These are phyloP conservation scores for Erysimum cheiri DNA, from an alignment of 441 rosid genomes.

Conservation along the genomic window DNA sequence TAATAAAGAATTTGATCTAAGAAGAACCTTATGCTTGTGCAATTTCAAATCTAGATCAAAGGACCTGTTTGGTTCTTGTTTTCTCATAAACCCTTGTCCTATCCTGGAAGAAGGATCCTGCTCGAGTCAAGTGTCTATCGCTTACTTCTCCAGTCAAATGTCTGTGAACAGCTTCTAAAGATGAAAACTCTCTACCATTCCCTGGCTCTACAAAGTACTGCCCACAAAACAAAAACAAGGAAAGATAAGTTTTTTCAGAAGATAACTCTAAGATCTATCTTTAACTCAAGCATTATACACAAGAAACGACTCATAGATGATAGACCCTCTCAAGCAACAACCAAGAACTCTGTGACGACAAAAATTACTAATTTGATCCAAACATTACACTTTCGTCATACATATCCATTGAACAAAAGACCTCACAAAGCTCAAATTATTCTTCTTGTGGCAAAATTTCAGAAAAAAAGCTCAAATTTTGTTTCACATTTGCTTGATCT, in stretches of 20 bases:
- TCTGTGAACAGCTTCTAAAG: constrained; percentile 49
- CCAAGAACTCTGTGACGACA: constrained; percentile 7
- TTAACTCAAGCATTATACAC: constrained; percentile 5
- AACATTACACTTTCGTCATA: constrained; percentile 3
- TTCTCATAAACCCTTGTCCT: constrained; percentile 21
- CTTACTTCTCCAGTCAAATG: constrained; percentile 42
- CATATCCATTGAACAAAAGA: neutral
- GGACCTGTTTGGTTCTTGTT: constrained; percentile 36
- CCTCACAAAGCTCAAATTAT: neutral
- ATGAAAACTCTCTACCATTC: constrained; percentile 56
- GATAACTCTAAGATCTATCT: constrained; percentile 4
- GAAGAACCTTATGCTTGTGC: constrained; percentile 15
- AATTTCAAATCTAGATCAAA: constrained; percentile 6
- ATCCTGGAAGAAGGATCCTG: neutral
- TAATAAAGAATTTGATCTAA: neutral
- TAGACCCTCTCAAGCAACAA: constrained; percentile 24
- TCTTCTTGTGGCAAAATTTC: neutral
- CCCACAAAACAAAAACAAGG: constrained; percentile 23
- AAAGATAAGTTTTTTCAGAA: constrained; percentile 1
- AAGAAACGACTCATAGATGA: constrained; percentile 19
- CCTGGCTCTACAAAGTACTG: constrained; percentile 59
- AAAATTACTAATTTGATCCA: constrained; percentile 7
- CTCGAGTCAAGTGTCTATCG: constrained; percentile 26
- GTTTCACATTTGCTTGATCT: neutral
- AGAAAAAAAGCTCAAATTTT: neutral